These are phyloP conservation scores for Xylaria sp. DNA, from an alignment of 2,329 filamentous ascomycete species.

Conservation along the genomic window DNA sequence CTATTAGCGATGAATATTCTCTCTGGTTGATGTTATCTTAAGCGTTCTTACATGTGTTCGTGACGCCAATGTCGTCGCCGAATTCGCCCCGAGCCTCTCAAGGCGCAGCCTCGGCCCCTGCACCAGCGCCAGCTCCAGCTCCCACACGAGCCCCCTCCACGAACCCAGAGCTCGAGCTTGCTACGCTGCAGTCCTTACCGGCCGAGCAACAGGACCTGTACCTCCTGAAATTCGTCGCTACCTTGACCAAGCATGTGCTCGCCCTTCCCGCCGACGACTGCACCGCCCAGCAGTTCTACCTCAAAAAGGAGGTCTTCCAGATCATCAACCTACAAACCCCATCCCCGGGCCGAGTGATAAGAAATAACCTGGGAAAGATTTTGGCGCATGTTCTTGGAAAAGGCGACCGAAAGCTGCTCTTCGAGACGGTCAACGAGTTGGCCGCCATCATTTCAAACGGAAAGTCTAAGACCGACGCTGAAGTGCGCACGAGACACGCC, in stretches of 20 bases:
- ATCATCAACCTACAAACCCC: constrained; percentile 86
- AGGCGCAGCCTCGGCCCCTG: constrained; percentile 45
- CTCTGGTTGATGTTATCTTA: constrained; percentile 23
- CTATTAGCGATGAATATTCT: constrained; percentile 18
- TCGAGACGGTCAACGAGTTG: constrained; percentile 93
- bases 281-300: constrained; percentile 86
- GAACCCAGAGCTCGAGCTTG: constrained; percentile 85
- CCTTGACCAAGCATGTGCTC: constrained; percentile 82
- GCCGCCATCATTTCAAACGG: constrained; percentile 76
- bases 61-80: constrained; percentile 48
- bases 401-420: constrained; percentile 90
- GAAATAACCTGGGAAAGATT: constrained; percentile 88
- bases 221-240: constrained; percentile 87
- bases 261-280: constrained; percentile 80
- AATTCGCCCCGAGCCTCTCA: constrained; percentile 51
- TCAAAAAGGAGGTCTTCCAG: constrained; percentile 95
- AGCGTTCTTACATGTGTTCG: constrained; percentile 17
- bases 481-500: constrained; percentile 84
- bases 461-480: constrained; percentile 80
- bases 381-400: constrained; percentile 84
- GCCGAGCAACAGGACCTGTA: constrained; percentile 97
- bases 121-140: constrained; percentile 47
- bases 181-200: constrained; percentile 88
- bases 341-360: constrained; percentile 85
- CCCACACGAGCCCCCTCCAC: constrained; percentile 49